Evolutionary conservation across 768 basidiomycete species (phyloP).

Genomic region (Cubamyces lactineus): DNA sequence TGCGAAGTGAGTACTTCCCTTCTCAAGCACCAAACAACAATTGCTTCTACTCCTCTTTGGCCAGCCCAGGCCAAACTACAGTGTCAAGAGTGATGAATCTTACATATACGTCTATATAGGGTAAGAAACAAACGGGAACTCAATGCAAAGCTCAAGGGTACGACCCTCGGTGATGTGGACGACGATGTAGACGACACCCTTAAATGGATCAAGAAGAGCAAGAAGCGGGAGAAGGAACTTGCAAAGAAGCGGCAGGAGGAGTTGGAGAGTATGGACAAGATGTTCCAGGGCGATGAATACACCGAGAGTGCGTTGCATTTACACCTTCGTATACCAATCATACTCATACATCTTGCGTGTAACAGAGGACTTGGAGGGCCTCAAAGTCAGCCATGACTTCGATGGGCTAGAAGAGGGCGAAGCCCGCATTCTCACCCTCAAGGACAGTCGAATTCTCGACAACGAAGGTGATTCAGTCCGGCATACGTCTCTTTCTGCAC

Average conservation of each 20-base stretch:
- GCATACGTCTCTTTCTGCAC: background rate
- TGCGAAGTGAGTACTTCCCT: slow-evolving; percentile 79
- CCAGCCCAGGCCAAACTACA: slow-evolving; percentile 40
- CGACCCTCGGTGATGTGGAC: slow-evolving; percentile 88
- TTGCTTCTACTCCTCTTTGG: slow-evolving; percentile 36
- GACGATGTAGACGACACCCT: slow-evolving; percentile 76
- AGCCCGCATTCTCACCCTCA: slow-evolving; percentile 93
- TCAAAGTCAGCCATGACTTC: slow-evolving; percentile 96
- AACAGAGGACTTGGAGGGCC: slow-evolving; percentile 84
- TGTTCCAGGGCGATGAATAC: slow-evolving; percentile 70
- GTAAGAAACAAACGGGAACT: slow-evolving; percentile 94
- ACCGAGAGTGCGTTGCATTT: slow-evolving; percentile 70
- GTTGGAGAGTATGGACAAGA: slow-evolving; percentile 82
- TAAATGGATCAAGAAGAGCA: slow-evolving; percentile 90
- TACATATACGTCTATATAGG: slow-evolving; percentile 49
- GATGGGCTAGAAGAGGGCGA: slow-evolving; percentile 92
- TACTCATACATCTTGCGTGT: background rate
- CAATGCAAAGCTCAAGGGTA: slow-evolving; percentile 87
- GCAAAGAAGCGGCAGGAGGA: slow-evolving; percentile 83
- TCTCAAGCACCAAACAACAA: slow-evolving; percentile 12
- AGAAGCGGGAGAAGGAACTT: slow-evolving; percentile 89
- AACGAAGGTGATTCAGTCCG: slow-evolving; percentile 71
- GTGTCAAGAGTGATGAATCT: slow-evolving; percentile 44
- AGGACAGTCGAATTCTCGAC: slow-evolving; percentile 94
- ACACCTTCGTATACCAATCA: background rate